Percentiles rank a stretch among this genome's conserved stretches.
Evolutionary conservation across 2,329 filamentous ascomycete species (phyloP).

Genomic region (Sarocladium strictum): DNA sequence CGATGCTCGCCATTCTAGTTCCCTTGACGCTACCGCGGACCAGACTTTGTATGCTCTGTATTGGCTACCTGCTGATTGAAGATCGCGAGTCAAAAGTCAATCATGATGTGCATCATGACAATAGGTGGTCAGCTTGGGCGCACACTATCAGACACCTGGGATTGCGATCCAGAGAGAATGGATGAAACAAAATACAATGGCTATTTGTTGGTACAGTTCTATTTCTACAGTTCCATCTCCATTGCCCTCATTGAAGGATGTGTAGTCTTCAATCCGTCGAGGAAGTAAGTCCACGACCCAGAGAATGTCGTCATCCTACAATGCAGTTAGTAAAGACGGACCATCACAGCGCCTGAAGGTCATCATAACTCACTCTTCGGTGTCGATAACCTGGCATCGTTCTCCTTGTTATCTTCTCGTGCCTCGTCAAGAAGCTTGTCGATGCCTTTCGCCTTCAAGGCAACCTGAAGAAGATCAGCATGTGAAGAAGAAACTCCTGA

Average conservation of each 20-base stretch:
- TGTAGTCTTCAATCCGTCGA: no score
- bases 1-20: no score
- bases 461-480: conserved; percentile 50
- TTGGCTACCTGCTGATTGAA: no score
- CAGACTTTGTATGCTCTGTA: no score
- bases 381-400: conserved; percentile 50
- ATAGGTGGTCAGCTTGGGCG: no score
- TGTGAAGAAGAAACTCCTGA: background rate
- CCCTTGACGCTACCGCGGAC: no score
- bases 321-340: background rate
- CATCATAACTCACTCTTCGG: conserved; percentile 1
- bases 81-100: no score
- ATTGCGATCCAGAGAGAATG: background rate
- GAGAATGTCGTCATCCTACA: conserved; percentile 2
- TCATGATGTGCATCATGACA: no score
- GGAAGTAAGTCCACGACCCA: no score
- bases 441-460: conserved; percentile 82
- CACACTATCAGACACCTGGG: no score
- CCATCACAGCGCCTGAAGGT: background rate
- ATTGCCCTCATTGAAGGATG: no score
- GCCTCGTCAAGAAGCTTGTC: conserved; percentile 91
- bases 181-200: background rate
- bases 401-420: conserved; percentile 81
- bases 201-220: background rate
- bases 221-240: background rate